Base-by-base conservation (phyloP, 2,329 filamentous ascomycete genomes). In the Claviceps sp. region DNA sequence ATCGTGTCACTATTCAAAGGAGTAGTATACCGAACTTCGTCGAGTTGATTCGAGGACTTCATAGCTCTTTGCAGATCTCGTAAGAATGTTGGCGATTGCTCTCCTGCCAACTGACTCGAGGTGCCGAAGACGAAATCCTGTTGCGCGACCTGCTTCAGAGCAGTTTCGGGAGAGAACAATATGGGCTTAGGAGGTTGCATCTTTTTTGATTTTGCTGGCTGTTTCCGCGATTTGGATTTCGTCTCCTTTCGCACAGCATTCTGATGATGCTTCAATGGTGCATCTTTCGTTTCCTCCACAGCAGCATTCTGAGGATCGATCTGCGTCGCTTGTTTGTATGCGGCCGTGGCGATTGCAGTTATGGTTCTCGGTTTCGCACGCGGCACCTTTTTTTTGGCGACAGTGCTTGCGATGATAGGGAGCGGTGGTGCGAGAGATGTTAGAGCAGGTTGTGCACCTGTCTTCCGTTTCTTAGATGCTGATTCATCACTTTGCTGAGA, bases 101-200 rank as follows among this genome's bases (percentile, higher is more conserved):
- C 85, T 51, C 76, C 71, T 14, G 83, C 84, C 24, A 95, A 69
- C 63, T 95, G 88, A 63, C 88, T 94, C 1, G 85, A 90, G 0
- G 88, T 93, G 1, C 88, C 88, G 66, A 95, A 95, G 0, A 94
- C 69, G 61, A 90, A 86, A 54, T 89, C 81, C 63, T 93, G 88
- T 1, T 77, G 72, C 3, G 78, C 73, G 14, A 85, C 77, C 57
- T 84, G 76, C 50, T 77, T 77, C 44, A 84, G 67, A 1, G 87
- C 88, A 24, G 84, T 77, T 47, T 70, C 72, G 0, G 88, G 88
- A 1, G 86, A 87, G 11, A 87, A 70, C 2, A 94, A 64, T 18
- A 77, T 65, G 43, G 72, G 70, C 20, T 72, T 71, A n/a, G 71
- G 68, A 1, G 61, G 61, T 45, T 57, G 54, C 48, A 63, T 58